A percentile compares a stretch with the other conserved stretches of the same genome.
Conservation (phyloP, 805 yeast species). For the Suhomyces vadensis region DNA sequence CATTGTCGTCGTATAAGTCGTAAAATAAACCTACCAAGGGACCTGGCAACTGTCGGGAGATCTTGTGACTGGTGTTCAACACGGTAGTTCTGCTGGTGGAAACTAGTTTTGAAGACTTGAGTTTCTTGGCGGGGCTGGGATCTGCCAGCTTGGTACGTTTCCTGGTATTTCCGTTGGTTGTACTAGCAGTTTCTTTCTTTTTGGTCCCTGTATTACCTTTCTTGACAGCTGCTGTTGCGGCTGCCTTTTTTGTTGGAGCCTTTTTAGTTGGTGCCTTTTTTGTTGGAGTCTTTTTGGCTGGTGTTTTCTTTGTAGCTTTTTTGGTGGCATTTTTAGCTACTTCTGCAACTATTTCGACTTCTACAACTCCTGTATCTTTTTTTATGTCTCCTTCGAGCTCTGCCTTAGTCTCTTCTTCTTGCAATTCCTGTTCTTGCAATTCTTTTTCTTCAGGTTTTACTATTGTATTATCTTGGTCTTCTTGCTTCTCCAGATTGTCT, state of each 20-base stretch:
- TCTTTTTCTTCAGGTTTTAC: too few species aligned
- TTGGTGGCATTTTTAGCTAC: conserved; percentile 2
- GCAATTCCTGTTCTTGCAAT: not conserved
- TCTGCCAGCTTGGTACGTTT: not conserved
- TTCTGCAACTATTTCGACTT: not conserved
- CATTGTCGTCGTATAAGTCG: conserved; percentile 40
- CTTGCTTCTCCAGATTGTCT: conserved; percentile 4
- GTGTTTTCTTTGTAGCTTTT: conserved; percentile 4
- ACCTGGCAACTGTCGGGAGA: conserved; percentile 39
- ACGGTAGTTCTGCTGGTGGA: conserved; percentile 32
- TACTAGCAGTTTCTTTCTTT: too few species aligned
- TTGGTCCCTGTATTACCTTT: too few species aligned
- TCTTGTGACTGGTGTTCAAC: conserved; percentile 26
- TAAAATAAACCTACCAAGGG: conserved; percentile 38
- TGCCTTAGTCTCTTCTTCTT: not conserved
- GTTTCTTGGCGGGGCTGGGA: conserved; percentile 4
- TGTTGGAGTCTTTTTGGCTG: not conserved
- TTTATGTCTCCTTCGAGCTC: not conserved
- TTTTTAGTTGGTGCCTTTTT: not conserved
- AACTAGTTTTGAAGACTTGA: conserved; percentile 9
- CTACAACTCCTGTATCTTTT: not conserved
- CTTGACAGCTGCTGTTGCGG: too few species aligned
- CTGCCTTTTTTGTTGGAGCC: too few species aligned
- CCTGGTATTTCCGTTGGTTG: conserved; percentile 4
- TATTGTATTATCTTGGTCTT: too few species aligned